Base-by-base conservation (phyloP, 306 rosid species). In the Alnus glutinosa region DNA sequence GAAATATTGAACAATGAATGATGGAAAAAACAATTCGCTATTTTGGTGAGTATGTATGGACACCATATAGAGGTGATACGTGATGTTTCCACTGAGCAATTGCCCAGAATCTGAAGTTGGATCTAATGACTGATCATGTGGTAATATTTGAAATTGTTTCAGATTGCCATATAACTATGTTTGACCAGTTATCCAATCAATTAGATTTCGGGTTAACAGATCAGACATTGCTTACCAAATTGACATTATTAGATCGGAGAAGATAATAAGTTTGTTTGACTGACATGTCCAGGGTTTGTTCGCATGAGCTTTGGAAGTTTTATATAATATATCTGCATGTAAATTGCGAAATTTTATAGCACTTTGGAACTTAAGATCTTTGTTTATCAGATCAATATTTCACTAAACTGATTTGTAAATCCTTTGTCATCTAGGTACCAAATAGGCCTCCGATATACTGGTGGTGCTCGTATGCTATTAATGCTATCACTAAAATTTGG, bases 381-480 rank as follows among this genome's bases (percentile, higher is more conserved):
- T 70, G 67, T 47, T 14, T 30, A 54, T 51, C 42, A 68, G 34
- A 3, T 42, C 30, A 47, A 55, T 71, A 15, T 72, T 63, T 28
- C 55, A 18, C 59, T 37, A 30, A 78, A 85, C 79, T 67, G 42
- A 59, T 47, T 55, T 55, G 57, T 78, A 1, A 62, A 57, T 82
- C 30, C 52, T 51, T 55, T 79, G 79, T 63, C 76, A 50, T 83
- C 28, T 81, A 96, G 99, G 98, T 96, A 96, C 89, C 99, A 96
- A 83, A 96, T 96, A 79, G 99, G 99, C 73, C 91, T 96, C 71
- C 88, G 99, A 61, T 96, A 96, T 79, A 89, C 99, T 9, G 99
- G 99, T 15, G 98, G 99, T 70, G 99, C 99, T 73, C 98, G 97
- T 64, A 88, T 91, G 96, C 83, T 96, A 79, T 86, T 96, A 73